Evolutionary conservation across 1,284 basidiomycete genomes (phyloP), one percentile per base, ranked within the genome.

Genomic region (Ceratorhiza oryzae-sativae): DNA sequence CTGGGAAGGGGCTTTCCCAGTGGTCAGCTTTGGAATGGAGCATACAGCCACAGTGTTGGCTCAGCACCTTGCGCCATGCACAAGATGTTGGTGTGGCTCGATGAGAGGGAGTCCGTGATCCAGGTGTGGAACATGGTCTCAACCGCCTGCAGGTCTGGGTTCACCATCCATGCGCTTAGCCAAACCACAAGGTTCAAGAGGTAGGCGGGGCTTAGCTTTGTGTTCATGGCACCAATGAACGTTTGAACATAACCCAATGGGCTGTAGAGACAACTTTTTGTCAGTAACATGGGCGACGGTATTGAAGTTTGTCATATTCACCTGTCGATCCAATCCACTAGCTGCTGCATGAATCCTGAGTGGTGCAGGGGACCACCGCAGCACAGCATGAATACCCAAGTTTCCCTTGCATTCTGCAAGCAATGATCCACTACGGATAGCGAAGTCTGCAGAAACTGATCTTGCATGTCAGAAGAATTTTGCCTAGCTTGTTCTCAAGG

Each of bases 361-460:
- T 63, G 13, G 12, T 49, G 30, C 34, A 63, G 32, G 6, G 61
- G 61, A 49, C 48, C 23, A 23, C 61, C 61, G 42, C 61, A 63
- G 18, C 42, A 48, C 18, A n/a, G 5, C 18, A 32, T 34, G 42
- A 25, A 46, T 15, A n/a, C 45, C n/a, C 15, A n/a, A 23, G 6
- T 3, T 30, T 20, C n/a, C 32, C 36, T 41, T n/a, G 27, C 27
- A 18, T 48, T n/a, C 5, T 8, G 23, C 27, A 27, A 48, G 23
- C 18, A 1, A 2, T 18, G 8, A 8, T 49, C 23, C 10, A 27
- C 42, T 18, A 49, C 27, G 1, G 12, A 25, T 3, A 63, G 32
- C 1, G 36, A 39, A 6, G 13, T 6, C 8, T 39, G 8, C 6
- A 39, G 36, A 39, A 39, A 39, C 36, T 39, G n/a, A n/a, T 39